These are phyloP conservation scores for Xerocomellus amylosporus DNA, from an alignment of 768 basidiomycete genomes.

Conservation along the genomic window DNA sequence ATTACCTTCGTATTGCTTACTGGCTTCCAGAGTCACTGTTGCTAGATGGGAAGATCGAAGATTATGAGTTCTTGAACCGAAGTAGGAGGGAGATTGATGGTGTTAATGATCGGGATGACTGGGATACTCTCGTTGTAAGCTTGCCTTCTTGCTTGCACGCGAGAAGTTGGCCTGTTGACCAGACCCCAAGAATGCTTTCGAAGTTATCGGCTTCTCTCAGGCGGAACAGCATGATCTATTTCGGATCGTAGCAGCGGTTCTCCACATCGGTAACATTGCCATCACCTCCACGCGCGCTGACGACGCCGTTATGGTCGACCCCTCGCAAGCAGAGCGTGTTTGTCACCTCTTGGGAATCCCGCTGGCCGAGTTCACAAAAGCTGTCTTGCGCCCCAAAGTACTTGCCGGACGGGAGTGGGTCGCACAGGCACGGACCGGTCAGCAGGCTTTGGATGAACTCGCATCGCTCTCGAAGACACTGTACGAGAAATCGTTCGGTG, in stretches of 20 bases:
- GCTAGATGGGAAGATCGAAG: slow-evolving; percentile 67
- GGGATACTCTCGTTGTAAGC: slow-evolving; percentile 69
- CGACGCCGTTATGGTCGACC: slow-evolving; percentile 73
- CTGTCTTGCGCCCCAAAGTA: slow-evolving; percentile 84
- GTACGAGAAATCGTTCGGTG: slow-evolving; percentile 95
- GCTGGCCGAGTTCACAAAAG: slow-evolving; percentile 81
- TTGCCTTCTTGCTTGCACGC: neutral
- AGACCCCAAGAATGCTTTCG: slow-evolving; percentile 63
- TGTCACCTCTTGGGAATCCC: slow-evolving; percentile 92
- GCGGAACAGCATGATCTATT: slow-evolving; percentile 90
- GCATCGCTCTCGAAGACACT: slow-evolving; percentile 89
- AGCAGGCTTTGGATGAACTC: slow-evolving; percentile 92
- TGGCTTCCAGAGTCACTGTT: slow-evolving; percentile 59
- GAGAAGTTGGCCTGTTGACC: slow-evolving; percentile 4
- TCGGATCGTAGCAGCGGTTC: slow-evolving; percentile 87
- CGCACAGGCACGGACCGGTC: slow-evolving; percentile 83
- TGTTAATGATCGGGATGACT: slow-evolving; percentile 88
- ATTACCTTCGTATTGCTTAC: slow-evolving; percentile 8
- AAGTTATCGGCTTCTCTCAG: slow-evolving; percentile 83
- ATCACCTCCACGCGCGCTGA: slow-evolving; percentile 78
- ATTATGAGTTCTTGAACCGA: slow-evolving; percentile 91
- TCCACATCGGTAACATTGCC: slow-evolving; percentile 92
- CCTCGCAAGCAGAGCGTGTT: slow-evolving; percentile 82
- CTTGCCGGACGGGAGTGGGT: slow-evolving; percentile 98
- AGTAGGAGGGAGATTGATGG: slow-evolving; percentile 92